Conservation (phyloP, 805 yeast genomes). For the Wickerhamiella vanderwaltii region DNA sequence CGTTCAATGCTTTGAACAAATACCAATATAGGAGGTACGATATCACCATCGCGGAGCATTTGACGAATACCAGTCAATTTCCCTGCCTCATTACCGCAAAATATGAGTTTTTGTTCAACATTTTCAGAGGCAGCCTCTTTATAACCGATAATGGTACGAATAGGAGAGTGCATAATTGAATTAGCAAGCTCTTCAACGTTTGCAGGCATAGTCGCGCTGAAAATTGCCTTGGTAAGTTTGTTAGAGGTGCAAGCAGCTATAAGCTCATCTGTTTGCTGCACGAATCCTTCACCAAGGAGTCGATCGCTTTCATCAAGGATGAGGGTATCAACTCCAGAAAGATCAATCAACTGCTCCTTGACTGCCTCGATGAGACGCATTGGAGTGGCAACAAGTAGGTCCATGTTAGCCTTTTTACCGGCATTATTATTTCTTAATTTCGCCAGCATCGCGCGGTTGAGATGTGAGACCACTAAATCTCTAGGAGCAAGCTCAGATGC, state of each 20-base stretch:
- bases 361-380: conserved; percentile 72
- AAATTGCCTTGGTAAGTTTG: conserved; percentile 58
- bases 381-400: conserved; percentile 79
- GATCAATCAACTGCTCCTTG: conserved; percentile 45
- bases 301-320: conserved; percentile 95
- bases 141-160: conserved; percentile 80
- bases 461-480: conserved; percentile 49
- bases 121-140: conserved; percentile 83
- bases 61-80: conserved; percentile 84
- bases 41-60: conserved; percentile 57
- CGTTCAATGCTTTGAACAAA: conserved; percentile 85
- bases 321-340: conserved; percentile 56
- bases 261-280: conserved; percentile 82
- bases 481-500: conserved; percentile 41
- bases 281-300: conserved; percentile 73
- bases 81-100: conserved; percentile 93
- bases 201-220: conserved; percentile 92
- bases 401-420: conserved; percentile 52
- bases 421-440: conserved; percentile 49
- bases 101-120: conserved; percentile 72
- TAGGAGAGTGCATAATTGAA: conserved; percentile 71
- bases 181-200: conserved; percentile 81
- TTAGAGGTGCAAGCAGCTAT: conserved; percentile 40
- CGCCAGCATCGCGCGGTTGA: conserved; percentile 56
- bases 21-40: conserved; percentile 85